These are phyloP conservation scores for Pythium chondricola DNA, from an alignment of 352 stramenopile genomes.

Conservation along the genomic window DNA sequence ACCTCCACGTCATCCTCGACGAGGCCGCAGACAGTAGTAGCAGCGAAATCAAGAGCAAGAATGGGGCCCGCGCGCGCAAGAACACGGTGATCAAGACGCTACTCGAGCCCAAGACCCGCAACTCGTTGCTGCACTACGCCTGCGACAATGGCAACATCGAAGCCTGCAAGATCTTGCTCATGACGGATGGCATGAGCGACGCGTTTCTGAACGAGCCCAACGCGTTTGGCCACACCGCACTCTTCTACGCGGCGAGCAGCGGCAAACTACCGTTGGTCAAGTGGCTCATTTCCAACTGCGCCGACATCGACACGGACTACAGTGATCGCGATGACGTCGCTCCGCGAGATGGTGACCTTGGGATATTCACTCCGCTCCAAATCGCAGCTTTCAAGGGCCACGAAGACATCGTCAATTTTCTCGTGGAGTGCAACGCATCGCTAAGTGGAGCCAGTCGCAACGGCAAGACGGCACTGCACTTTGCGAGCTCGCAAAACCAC, in stretches of 20 bases:
- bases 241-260: conserved; percentile 76
- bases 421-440: conserved; percentile 80
- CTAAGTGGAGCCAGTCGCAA: conserved; percentile 56
- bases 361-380: conserved; percentile 75
- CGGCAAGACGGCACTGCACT: conserved; percentile 69
- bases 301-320: conserved; percentile 80
- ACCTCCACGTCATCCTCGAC: conserved; percentile 46
- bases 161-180: conserved; percentile 77
- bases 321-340: conserved; percentile 44
- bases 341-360: conserved; percentile 48
- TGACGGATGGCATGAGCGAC: conserved; percentile 51
- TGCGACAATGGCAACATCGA: conserved; percentile 79
- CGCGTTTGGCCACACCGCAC: conserved; percentile 62
- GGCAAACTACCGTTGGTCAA: conserved; percentile 73
- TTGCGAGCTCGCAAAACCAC: conserved; percentile 60
- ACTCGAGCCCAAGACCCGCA: conserved; percentile 57
- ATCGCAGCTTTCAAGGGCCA: conserved; percentile 74
- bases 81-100: conserved; percentile 26
- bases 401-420: conserved; percentile 61
- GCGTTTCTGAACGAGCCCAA: conserved; percentile 74
- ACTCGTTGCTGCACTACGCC: conserved; percentile 74
- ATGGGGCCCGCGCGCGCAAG: conserved; percentile 1
- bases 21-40: conserved; percentile 14
- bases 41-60: background rate
- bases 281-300: conserved; percentile 78